Conservation (phyloP, 768 basidiomycete genomes). For the Strobilomyces dryophilus region DNA sequence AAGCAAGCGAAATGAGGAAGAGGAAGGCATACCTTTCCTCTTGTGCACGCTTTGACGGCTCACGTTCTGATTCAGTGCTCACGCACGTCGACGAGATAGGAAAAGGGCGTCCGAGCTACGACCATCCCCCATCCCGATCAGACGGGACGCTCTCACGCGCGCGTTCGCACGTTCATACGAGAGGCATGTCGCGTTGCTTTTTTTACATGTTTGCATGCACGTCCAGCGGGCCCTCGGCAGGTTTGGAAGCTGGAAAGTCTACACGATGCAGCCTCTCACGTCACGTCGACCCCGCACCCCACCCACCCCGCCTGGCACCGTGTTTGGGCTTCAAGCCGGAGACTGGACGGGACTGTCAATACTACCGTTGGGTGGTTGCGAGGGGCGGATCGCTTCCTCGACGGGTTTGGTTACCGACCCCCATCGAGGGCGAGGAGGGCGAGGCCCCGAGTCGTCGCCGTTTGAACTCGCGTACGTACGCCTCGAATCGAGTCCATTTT, state of each 20-base stretch:
- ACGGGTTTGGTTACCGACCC: background rate
- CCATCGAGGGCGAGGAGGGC: background rate
- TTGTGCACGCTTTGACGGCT: background rate
- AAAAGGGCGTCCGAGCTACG: background rate
- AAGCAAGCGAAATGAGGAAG: slow-evolving; percentile 3
- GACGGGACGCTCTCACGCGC: background rate
- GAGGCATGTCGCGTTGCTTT: background rate
- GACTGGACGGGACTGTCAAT: too few species aligned
- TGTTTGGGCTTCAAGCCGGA: too few species aligned
- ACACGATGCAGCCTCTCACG: slow-evolving; percentile 1
- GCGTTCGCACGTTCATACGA: slow-evolving; percentile 1
- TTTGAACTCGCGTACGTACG: too few species aligned
- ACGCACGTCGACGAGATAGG: background rate
- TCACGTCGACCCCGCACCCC: background rate
- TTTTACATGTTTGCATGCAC: background rate
- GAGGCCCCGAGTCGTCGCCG: too few species aligned
- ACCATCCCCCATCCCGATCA: background rate
- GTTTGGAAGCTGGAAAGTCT: background rate
- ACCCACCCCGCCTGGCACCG: background rate
- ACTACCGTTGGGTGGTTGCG: too few species aligned
- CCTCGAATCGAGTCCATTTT: too few species aligned
- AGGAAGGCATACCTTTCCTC: background rate
- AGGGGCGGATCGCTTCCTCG: too few species aligned
- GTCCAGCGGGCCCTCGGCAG: background rate
- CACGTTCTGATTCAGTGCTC: background rate